phyloP scores from a whole-genome alignment of 306 rosid species.

The Vicia sativa region DNA sequence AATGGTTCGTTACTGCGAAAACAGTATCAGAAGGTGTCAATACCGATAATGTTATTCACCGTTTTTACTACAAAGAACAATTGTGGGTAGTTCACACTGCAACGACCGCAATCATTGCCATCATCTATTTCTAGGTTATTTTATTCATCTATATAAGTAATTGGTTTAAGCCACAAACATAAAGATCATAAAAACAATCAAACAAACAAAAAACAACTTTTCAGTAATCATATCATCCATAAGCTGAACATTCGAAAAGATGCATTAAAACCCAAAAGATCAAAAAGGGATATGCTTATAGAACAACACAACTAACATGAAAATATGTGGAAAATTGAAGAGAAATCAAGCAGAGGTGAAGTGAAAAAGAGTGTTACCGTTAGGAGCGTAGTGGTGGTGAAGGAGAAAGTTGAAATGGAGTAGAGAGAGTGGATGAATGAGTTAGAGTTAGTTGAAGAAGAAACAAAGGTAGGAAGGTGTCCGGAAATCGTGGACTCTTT shows the following conservation, averaged over 20 bases:
- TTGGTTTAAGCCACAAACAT: conserved; percentile 17
- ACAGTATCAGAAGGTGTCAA: too few relatives aligned
- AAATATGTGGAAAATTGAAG: neutral
- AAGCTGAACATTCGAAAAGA: conserved; percentile 25
- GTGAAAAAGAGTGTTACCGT: neutral
- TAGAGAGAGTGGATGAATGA: neutral
- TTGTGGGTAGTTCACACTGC: too few relatives aligned
- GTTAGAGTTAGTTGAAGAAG: neutral
- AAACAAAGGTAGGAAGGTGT: conserved; percentile 5
- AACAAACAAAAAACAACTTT: neutral
- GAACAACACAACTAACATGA: neutral
- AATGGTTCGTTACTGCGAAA: too few relatives aligned
- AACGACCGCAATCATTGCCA: too few relatives aligned
- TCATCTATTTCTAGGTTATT: too few relatives aligned
- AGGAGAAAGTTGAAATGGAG: neutral
- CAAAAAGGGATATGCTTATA: neutral
- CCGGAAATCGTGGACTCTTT: neutral
- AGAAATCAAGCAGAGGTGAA: conserved; percentile 22
- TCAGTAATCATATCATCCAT: neutral
- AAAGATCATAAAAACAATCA: conserved; percentile 5
- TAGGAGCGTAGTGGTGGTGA: neutral
- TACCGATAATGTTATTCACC: too few relatives aligned
- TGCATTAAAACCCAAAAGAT: neutral
- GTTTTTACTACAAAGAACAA: too few relatives aligned
- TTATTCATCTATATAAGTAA: neutral